Evolutionary conservation across 1,284 basidiomycete species (phyloP).

Genomic region (Trametes polyzona): DNA sequence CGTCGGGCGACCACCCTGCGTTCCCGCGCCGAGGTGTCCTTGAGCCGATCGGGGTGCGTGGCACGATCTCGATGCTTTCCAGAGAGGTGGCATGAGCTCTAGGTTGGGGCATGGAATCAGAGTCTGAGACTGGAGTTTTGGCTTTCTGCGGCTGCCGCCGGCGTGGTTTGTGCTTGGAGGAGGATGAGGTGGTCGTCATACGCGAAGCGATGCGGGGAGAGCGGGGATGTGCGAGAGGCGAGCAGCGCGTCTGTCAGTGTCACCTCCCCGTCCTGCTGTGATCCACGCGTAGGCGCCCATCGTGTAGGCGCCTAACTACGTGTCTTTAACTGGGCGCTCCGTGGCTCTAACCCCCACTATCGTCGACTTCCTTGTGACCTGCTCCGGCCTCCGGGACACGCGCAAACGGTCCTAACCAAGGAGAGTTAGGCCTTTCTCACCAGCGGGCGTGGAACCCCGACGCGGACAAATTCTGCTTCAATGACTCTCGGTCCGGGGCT

Average conservation of each 20-base stretch:
- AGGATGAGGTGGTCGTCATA: conserved; percentile 19
- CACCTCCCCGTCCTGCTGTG: conserved; percentile 15
- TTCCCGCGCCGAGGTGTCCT: conserved; percentile 45
- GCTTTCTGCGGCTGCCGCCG: conserved; percentile 21
- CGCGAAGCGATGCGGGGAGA: conserved; percentile 16
- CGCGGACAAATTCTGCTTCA: no score
- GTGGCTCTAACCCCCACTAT: no score
- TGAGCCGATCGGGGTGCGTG: conserved; percentile 58
- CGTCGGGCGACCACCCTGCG: conserved; percentile 30
- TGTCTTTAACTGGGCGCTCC: no score
- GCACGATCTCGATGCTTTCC: conserved; percentile 65
- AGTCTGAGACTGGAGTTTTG: conserved; percentile 2
- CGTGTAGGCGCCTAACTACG: not conserved
- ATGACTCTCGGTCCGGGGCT: no score
- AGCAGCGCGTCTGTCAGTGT: not conserved
- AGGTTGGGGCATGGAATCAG: conserved; percentile 16
- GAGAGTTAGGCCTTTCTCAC: no score
- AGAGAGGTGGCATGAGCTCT: conserved; percentile 50
- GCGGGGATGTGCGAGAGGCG: not conserved
- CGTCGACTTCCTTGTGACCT: no score
- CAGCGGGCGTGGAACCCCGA: no score
- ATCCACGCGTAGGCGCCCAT: conserved; percentile 5
- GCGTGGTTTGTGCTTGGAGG: conserved; percentile 20
- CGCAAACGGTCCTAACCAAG: no score
- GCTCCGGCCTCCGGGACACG: no score